Conservation (phyloP, 73 alveolate genomes). For the Stentor coeruleus region DNA sequence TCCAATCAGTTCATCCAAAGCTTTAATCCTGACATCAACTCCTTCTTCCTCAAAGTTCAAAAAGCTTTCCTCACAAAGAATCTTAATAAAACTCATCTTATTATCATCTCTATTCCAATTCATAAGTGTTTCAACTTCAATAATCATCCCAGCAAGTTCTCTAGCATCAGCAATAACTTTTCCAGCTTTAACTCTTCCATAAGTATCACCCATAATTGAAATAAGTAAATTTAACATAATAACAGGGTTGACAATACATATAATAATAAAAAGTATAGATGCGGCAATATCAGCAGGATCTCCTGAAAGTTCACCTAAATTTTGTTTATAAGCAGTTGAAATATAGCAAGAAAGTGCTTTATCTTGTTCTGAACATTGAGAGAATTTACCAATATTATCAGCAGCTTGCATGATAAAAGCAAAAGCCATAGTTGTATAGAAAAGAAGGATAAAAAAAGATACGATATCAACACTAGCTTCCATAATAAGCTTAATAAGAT, state of each 20-base stretch:
- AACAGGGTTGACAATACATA: constrained; percentile 33
- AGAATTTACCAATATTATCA: background rate
- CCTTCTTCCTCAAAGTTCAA: background rate
- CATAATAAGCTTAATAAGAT: background rate
- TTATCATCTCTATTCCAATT: constrained; percentile 27
- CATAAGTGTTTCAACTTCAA: constrained; percentile 35
- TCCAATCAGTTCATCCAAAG: background rate
- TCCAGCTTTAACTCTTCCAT: constrained; percentile 36
- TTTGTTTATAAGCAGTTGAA: constrained; percentile 17
- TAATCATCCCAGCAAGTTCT: constrained; percentile 36
- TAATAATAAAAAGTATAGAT: constrained; percentile 31
- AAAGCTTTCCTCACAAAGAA: constrained; percentile 1
- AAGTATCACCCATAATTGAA: constrained; percentile 46
- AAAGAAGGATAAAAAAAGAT: constrained; percentile 5
- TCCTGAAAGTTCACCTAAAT: constrained; percentile 35
- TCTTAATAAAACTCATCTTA: background rate
- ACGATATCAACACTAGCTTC: constrained; percentile 25
- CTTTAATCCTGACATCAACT: background rate
- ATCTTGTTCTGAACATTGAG: background rate
- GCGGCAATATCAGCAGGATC: background rate
- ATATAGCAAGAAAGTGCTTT: background rate
- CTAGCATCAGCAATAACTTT: constrained; percentile 28
- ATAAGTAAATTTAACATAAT: constrained; percentile 32
- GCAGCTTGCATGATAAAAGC: constrained; percentile 20
- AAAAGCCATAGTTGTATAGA: constrained; percentile 8